A percentile compares a stretch with the other conserved stretches of the same genome.
phyloP scores from a whole-genome alignment of 768 basidiomycete genomes.

The Boletellus ananas region DNA sequence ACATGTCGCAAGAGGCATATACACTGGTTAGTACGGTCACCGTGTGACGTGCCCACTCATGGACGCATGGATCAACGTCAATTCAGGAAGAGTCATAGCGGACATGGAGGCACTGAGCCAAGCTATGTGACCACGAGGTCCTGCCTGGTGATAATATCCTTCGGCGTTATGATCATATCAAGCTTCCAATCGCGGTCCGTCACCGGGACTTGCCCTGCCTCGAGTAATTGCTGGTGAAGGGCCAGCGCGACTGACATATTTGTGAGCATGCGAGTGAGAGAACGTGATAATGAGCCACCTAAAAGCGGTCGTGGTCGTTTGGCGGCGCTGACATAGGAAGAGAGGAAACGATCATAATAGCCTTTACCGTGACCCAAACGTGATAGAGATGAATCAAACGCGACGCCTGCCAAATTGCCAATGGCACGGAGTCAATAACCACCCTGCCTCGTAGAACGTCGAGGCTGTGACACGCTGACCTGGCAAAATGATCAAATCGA shows the following conservation, averaged over 20 bases:
- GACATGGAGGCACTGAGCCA: constrained; percentile 23
- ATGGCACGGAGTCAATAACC: constrained; percentile 6
- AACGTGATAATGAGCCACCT: constrained; percentile 39
- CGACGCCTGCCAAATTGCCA: constrained; percentile 48
- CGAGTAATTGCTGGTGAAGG: constrained; percentile 59
- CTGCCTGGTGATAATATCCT: constrained; percentile 31
- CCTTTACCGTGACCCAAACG: constrained; percentile 82
- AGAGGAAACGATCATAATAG: constrained; percentile 75
- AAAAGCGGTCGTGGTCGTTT: constrained; percentile 50
- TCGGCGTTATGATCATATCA: constrained; percentile 55
- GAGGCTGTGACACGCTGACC: constrained; percentile 38
- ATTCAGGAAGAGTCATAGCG: constrained; percentile 16
- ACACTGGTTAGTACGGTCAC: constrained; percentile 25
- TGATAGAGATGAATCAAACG: constrained; percentile 64
- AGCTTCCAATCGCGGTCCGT: constrained; percentile 59
- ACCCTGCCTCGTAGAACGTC: constrained; percentile 6
- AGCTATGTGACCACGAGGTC: constrained; percentile 20
- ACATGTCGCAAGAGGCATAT: constrained; percentile 22
- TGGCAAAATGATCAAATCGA: constrained; percentile 68
- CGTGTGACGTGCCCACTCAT: constrained; percentile 7
- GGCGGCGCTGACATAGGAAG: constrained; percentile 43
- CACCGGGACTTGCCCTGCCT: constrained; percentile 48
- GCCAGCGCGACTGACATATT: constrained; percentile 55
- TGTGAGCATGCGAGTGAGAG: constrained; percentile 7
- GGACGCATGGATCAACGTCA: constrained; percentile 4